Evolutionary conservation across 371 early-diverging fungal genomes (phyloP).

Genomic region (Blastocladiella emersonii): DNA sequence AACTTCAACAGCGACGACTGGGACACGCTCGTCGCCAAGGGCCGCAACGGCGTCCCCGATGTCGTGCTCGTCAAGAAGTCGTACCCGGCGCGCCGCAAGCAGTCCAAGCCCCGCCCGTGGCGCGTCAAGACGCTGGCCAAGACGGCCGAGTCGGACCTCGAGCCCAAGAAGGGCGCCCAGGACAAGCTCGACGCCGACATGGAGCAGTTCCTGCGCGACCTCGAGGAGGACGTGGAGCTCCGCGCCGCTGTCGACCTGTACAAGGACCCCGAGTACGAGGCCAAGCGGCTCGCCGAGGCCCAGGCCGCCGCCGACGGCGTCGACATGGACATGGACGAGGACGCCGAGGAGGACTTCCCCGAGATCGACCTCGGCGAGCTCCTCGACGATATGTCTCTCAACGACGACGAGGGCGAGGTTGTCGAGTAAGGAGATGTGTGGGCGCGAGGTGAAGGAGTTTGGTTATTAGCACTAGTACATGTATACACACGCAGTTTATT

Average conservation of each 20-base stretch:
- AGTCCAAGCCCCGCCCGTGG: constrained; percentile 69
- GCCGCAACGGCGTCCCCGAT: constrained; percentile 56
- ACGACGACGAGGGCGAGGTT: constrained; percentile 38
- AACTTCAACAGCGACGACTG: constrained; percentile 86
- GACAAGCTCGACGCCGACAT: constrained; percentile 40
- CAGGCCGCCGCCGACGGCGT: constrained; percentile 27
- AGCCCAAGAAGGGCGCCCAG: constrained; percentile 55
- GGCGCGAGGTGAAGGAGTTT: no score
- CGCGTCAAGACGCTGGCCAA: constrained; percentile 80
- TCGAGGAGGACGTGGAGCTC: constrained; percentile 93
- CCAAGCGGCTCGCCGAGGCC: constrained; percentile 12
- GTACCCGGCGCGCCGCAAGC: constrained; percentile 72
- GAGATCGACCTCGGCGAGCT: constrained; percentile 81
- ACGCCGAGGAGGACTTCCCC: constrained; percentile 74
- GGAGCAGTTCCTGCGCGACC: constrained; percentile 82
- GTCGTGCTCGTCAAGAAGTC: constrained; percentile 78
- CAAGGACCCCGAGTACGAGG: constrained; percentile 36
- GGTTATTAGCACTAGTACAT: no score
- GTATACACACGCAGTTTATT: no score
- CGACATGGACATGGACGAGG: constrained; percentile 35
- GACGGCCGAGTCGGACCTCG: constrained; percentile 52
- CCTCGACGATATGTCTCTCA: constrained; percentile 65
- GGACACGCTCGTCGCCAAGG: constrained; percentile 30
- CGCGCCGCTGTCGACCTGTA: constrained; percentile 83
- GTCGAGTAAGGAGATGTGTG: no score